These are phyloP conservation scores for Flaveria trinervia DNA, from an alignment of 129 eudicot genomes.

Conservation along the genomic window DNA sequence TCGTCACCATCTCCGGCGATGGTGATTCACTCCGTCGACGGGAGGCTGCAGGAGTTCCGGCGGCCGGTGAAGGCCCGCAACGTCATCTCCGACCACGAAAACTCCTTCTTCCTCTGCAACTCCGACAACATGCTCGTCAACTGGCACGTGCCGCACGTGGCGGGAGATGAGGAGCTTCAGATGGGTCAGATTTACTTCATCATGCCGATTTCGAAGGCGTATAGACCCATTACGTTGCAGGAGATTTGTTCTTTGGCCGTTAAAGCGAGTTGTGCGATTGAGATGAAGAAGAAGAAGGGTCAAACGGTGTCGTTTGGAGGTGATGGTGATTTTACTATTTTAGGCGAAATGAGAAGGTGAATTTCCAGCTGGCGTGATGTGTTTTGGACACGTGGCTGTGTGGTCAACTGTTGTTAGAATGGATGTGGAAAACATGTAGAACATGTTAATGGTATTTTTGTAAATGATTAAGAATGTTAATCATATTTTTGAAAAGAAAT, in stretches of 20 bases:
- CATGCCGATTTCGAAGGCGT: slow-evolving; percentile 51
- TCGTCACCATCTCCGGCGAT: slow-evolving; percentile 34
- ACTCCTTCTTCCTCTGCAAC: slow-evolving; percentile 54
- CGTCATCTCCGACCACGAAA: slow-evolving; percentile 42
- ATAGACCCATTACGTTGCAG: slow-evolving; percentile 48
- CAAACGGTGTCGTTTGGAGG: slow-evolving; percentile 21
- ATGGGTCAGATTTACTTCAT: slow-evolving; percentile 69
- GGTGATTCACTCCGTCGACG: slow-evolving; percentile 55
- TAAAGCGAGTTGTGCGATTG: slow-evolving; percentile 52
- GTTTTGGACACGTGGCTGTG: no score
- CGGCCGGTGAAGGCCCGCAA: slow-evolving; percentile 47
- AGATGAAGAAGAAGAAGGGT: not conserved
- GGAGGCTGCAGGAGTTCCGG: slow-evolving; percentile 52
- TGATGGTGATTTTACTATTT: not conserved
- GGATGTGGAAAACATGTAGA: not conserved
- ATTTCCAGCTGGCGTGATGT: no score
- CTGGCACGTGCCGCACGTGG: slow-evolving; percentile 46
- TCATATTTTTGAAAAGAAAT: no score
- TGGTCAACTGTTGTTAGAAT: not conserved
- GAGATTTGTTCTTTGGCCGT: slow-evolving; percentile 65
- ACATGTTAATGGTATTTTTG: not conserved
- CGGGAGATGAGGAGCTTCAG: slow-evolving; percentile 53
- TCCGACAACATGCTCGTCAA: slow-evolving; percentile 57
- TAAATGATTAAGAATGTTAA: no score
- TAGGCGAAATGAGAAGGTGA: no score